A percentile compares a stretch with the other conserved stretches of the same genome.
These are phyloP conservation scores for Pichia thaimueangensis DNA, from an alignment of 805 yeast genomes.

Conservation along the genomic window DNA sequence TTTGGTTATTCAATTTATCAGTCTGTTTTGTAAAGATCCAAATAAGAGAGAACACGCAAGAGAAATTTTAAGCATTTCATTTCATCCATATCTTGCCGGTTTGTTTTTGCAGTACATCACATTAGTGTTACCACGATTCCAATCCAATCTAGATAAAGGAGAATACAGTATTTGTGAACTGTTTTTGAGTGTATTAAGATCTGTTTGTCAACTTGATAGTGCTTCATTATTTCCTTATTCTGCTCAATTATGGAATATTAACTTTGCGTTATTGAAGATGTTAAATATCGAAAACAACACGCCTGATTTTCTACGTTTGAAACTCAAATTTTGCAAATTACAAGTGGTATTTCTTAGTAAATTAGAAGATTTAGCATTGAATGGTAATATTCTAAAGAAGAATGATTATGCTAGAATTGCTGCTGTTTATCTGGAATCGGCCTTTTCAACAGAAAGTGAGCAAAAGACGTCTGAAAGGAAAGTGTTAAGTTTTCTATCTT, in stretches of 20 bases:
- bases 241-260: slow-evolving; percentile 24
- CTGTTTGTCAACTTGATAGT: slow-evolving; percentile 23
- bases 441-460: slow-evolving; percentile 26
- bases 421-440: slow-evolving; percentile 30
- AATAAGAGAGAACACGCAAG: slow-evolving; percentile 59
- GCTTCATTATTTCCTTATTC: slow-evolving; percentile 24
- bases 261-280: slow-evolving; percentile 18
- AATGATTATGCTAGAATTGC: slow-evolving; percentile 30
- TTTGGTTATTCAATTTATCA: slow-evolving; percentile 20
- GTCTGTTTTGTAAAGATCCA: slow-evolving; percentile 22
- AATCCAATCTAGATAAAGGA: slow-evolving; percentile 17
- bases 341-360: slow-evolving; percentile 25
- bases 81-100: slow-evolving; percentile 41
- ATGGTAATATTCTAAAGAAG: slow-evolving; percentile 25
- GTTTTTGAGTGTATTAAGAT: slow-evolving; percentile 24
- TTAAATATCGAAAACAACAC: slow-evolving; percentile 20
- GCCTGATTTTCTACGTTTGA: slow-evolving; percentile 23
- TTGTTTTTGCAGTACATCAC: slow-evolving; percentile 18
- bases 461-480: neutral
- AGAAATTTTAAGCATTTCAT: slow-evolving; percentile 49
- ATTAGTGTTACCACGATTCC: slow-evolving; percentile 22
- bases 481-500: slow-evolving; percentile 2
- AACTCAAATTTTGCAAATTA: slow-evolving; percentile 27
- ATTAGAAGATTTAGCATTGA: slow-evolving; percentile 25
- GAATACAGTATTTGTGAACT: slow-evolving; percentile 26